phyloP scores from a whole-genome alignment of 1,284 basidiomycete genomes.

The Ustilago tritici region DNA sequence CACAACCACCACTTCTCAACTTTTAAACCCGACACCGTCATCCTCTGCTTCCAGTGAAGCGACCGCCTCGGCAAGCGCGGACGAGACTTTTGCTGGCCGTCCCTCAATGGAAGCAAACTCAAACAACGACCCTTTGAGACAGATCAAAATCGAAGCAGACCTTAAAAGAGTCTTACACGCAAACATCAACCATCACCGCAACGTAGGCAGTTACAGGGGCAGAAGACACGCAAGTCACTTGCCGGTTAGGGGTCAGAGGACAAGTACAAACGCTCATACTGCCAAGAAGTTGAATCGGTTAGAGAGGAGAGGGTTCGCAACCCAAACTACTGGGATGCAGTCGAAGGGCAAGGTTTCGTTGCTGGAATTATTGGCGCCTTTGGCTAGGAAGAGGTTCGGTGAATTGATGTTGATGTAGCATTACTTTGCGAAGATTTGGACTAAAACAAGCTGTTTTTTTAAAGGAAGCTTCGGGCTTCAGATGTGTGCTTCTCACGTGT shows the following conservation, averaged over 20 bases:
- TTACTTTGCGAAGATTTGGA: neutral
- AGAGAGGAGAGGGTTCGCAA: constrained; percentile 71
- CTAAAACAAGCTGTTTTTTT: no score
- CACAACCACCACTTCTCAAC: neutral
- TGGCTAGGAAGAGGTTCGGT: constrained; percentile 38
- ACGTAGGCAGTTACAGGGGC: constrained; percentile 88
- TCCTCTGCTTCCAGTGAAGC: neutral
- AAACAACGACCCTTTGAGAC: constrained; percentile 73
- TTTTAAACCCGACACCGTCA: constrained; percentile 3
- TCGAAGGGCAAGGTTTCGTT: neutral
- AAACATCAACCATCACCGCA: constrained; percentile 88
- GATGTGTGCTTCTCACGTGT: no score
- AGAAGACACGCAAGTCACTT: constrained; percentile 86
- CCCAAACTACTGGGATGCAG: neutral
- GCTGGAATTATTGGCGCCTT: constrained; percentile 36
- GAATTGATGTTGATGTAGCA: neutral
- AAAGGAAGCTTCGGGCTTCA: no score
- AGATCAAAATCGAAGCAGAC: constrained; percentile 84
- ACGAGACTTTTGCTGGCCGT: constrained; percentile 5
- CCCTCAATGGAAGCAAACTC: constrained; percentile 55
- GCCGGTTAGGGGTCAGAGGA: constrained; percentile 90
- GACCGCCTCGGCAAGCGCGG: neutral
- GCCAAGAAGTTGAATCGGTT: constrained; percentile 85
- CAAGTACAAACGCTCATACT: constrained; percentile 84
- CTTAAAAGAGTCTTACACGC: constrained; percentile 81